Evolutionary conservation across 2,329 filamentous ascomycete species (phyloP), one percentile per base, ranked within the genome.

Genomic region (Rasamsonia emersonii): DNA sequence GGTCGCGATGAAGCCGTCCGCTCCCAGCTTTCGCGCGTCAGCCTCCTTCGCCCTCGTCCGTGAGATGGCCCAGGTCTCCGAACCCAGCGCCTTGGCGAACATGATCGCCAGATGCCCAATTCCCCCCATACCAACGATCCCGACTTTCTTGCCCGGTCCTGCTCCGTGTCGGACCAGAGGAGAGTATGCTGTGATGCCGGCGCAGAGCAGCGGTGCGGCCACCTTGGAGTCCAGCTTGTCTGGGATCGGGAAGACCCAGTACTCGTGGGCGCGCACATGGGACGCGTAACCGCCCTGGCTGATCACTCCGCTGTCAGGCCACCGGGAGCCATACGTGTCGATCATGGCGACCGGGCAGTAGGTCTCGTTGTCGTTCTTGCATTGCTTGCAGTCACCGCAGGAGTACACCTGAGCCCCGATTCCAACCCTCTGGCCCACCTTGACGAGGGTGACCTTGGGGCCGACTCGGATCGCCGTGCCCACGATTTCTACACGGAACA

Each of bases 41-140:
- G 71, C 70, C 56, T 73, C 73, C 64, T 79, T 79, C 41, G 51
- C 57, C 5, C 72, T 62, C 13, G 65, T 69, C 57, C 77, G 72
- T 2, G 75, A 78, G 44, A 79, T 69, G 24, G 71, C 75, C 51
- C 70, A 75, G 15, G 71, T 70, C 43, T 79, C 75, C 14, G 75
- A 75, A 18, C 75, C 75, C 25, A 79, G 59, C 4, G 79, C 79
- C 53, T 78, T 79, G 0, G 80, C 76, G 50, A 72, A 82, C 43
- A 83, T 68, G 15, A 86, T 56, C 0, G 73, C 82, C 39, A 85
- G 76, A 46, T 86, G 80, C 0, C 81, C 0, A 4, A 86, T 62
- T 1, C 81, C 81, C 17, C 82, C 82, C 7, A 86, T 62, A 4
- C 82, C 80, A 9, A 83, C 65, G 30, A 86, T 72, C 0, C 72